phyloP scores from a whole-genome alignment of 2,329 filamentous ascomycete genomes.

The Ceratocystis albifundus region DNA sequence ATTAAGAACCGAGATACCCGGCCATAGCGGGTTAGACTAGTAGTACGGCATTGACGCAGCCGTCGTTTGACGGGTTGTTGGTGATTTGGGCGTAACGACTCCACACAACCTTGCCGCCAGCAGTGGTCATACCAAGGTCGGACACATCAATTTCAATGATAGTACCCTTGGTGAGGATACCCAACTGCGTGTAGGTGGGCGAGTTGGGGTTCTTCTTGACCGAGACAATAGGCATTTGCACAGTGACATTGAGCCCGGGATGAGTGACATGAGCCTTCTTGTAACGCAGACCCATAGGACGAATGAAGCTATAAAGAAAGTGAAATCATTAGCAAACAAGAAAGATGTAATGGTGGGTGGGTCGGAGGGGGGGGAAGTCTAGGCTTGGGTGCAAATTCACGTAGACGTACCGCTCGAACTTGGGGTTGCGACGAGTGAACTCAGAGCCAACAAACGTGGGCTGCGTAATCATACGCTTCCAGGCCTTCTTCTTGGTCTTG shows the following conservation, averaged over 20 bases:
- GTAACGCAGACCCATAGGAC: constrained; percentile 41
- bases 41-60: constrained; percentile 36
- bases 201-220: constrained; percentile 63
- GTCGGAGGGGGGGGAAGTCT: too few relatives aligned
- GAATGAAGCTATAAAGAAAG: constrained; percentile 36
- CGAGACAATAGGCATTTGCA: constrained; percentile 68
- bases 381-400: neutral
- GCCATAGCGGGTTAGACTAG: constrained; percentile 27
- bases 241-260: constrained; percentile 72
- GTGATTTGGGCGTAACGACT: constrained; percentile 67
- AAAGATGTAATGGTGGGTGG: neutral
- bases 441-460: constrained; percentile 69
- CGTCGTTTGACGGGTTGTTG: constrained; percentile 40
- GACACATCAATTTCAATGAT: constrained; percentile 82
- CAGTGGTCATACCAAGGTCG: constrained; percentile 82
- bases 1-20: neutral
- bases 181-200: constrained; percentile 82
- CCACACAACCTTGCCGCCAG: constrained; percentile 88
- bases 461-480: constrained; percentile 58
- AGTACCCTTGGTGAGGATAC: constrained; percentile 74
- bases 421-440: constrained; percentile 80
- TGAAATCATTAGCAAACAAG: constrained; percentile 41
- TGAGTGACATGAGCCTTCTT: constrained; percentile 50
- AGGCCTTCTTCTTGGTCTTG: constrained; percentile 77
- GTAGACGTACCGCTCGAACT: constrained; percentile 43